Base-by-base conservation (phyloP, 2,329 filamentous ascomycete genomes). In the Penicillium sp. region DNA sequence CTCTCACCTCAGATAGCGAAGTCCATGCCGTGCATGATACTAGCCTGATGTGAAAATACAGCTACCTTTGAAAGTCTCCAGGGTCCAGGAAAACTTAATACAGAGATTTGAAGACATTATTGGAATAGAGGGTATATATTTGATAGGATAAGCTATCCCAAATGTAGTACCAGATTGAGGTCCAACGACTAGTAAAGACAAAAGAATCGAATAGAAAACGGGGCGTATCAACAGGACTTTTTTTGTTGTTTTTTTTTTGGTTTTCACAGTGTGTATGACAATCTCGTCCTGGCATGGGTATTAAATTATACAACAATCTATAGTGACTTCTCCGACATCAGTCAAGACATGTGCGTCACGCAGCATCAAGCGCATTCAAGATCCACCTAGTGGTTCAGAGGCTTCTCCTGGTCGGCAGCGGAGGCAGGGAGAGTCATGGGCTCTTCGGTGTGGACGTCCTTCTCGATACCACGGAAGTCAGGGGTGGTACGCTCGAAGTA, bases 401-500 rank as follows among this genome's bases (percentile, higher is more conserved):
- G 39, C 39, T 41, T 51, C 53, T 56, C 36, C 45, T 58, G 53
- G 18, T 54, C 53, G 25, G 53, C 45, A 40, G 46, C 53, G 43
- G 56, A 50, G 44, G 40, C 46, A 30, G 53, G 53, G 13, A 58
- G 56, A 39, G 46, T 13, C 31, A 58, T 14, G 28, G 51, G 53
- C 33, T 54, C 53, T n/a, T 25, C 39, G 11, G 39, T 27, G 39
- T 31, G 22, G 35, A 44, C 40, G 14, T 58, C 51, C 54, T 69
- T 65, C 47, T 68, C 64, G 57, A 64, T 66, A 8, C 63, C 62
- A 42, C 67, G 65, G 65, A 71, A 70, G 65, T 69, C 68, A 20
- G 69, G 69, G 55, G 66, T 70, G 31, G 78, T 81, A 30, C 78
- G 75, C 68, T 79, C 73, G 62, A 82, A 82, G 66, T 79, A 82